phyloP scores from a whole-genome alignment of 2,329 filamentous ascomycete genomes.

The Alternaria postmessia region DNA sequence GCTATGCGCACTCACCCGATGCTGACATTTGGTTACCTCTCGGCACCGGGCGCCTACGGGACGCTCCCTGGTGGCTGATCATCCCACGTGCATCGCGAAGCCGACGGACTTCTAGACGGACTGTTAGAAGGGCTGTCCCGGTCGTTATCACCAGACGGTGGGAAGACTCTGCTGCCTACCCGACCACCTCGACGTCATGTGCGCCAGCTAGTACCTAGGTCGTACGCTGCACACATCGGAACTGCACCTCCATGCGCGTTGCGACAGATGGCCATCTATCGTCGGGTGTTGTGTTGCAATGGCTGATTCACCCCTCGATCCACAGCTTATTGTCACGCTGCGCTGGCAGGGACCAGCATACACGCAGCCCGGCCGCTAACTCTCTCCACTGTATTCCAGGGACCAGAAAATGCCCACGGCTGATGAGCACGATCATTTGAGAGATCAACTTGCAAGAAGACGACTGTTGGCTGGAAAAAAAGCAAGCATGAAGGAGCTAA shows the following conservation, averaged over 20 bases:
- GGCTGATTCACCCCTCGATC: slow-evolving; percentile 1
- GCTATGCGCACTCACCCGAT: neutral
- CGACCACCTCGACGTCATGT: slow-evolving; percentile 25
- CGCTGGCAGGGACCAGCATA: slow-evolving; percentile 25
- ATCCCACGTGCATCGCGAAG: slow-evolving; percentile 23
- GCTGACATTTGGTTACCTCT: slow-evolving; percentile 4
- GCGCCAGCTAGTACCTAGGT: slow-evolving; percentile 2
- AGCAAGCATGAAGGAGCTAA: neutral
- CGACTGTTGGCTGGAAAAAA: neutral
- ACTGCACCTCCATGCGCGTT: slow-evolving; percentile 5
- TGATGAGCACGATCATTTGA: slow-evolving; percentile 9
- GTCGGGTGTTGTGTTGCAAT: slow-evolving; percentile 1
- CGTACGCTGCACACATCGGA: slow-evolving; percentile 11
- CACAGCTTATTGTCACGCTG: slow-evolving; percentile 8
- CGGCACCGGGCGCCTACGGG: slow-evolving; percentile 22
- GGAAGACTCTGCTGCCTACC: slow-evolving; percentile 11
- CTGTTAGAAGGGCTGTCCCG: slow-evolving; percentile 22
- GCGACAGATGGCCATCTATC: slow-evolving; percentile 5
- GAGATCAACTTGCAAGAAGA: neutral
- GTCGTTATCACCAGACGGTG: slow-evolving; percentile 26
- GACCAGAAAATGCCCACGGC: slow-evolving; percentile 9
- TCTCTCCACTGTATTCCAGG: slow-evolving; percentile 13
- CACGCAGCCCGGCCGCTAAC: slow-evolving; percentile 23
- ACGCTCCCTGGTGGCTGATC: slow-evolving; percentile 30
- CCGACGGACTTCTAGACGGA: slow-evolving; percentile 5